Evolutionary conservation across 305 asterid genomes (phyloP), one percentile per base, ranked within the genome.

Genomic region (Coffea humblotiana): DNA sequence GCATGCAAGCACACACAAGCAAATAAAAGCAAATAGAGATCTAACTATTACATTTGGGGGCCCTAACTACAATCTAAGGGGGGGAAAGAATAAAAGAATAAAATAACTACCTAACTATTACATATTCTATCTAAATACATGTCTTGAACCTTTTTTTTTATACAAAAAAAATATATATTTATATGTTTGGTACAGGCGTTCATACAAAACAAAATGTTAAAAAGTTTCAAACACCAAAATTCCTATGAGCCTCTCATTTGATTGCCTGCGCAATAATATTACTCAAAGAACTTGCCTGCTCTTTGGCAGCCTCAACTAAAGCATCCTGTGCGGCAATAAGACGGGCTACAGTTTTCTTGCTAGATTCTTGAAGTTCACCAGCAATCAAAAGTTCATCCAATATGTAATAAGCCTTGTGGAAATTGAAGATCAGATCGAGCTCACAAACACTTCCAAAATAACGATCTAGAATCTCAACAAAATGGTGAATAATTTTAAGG

Each of bases 361-460:
- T 96, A 1, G 99, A 89, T 82, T 96, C 99, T 87, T 96, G 99
- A 76, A 92, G 99, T 80, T 96, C 99, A 78, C 98, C 99, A 77
- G 98, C 99, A 77, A 96, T 94, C 85, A 96, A 85, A 75, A 96
- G 80, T 88, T 96, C 99, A 78, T 96, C 99, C 95, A 96, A 82
- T 82, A 94, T 88, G 80, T 94, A 94, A 86, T 96, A 96, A 3
- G 98, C 99, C 98, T 94, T 93, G 75, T 94, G 98, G 86, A 94
- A 94, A 85, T 94, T 93, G 85, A 93, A 94, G 87, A 94, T 94
- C 83, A 94, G 85, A 84, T 94, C 98, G 90, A 94, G 89, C 86
- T 94, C 98, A 79, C 98, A 94, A 48, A 94, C 99, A 82, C 99
- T 95, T 86, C 99, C 99, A 73, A 95, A 95, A 91, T 95, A 95